Evolutionary conservation across 164 flowering plant genomes (phyloP).

Genomic region (Echeveria elegans): DNA sequence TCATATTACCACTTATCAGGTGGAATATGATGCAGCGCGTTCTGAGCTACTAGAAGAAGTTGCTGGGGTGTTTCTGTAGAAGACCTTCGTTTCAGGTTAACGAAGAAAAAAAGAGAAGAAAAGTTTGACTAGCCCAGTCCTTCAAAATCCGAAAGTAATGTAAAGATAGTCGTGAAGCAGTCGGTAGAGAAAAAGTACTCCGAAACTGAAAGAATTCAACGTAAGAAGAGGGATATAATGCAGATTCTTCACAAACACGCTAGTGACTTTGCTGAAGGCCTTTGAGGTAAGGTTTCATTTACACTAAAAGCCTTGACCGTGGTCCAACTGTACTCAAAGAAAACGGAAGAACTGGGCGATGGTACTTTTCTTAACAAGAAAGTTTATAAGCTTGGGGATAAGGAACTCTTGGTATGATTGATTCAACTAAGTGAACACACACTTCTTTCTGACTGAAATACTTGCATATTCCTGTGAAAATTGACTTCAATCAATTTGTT

Average conservation of each 20-base stretch:
- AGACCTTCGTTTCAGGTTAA: constrained; percentile 49
- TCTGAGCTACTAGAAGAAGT: constrained; percentile 67
- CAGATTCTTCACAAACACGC: constrained; percentile 50
- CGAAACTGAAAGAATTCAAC: constrained; percentile 56
- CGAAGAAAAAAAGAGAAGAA: constrained; percentile 27
- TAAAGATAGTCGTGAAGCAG: constrained; percentile 53
- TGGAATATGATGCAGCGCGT: constrained; percentile 94
- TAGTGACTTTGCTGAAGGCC: constrained; percentile 23
- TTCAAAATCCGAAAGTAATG: constrained; percentile 27
- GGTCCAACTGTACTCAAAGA: constrained; percentile 49
- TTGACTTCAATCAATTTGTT: too few species aligned
- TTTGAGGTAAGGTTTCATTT: constrained; percentile 14
- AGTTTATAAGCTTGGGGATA: constrained; percentile 46
- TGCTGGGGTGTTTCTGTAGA: constrained; percentile 60
- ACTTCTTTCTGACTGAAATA: neutral
- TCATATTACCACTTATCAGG: constrained; percentile 20
- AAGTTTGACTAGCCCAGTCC: constrained; percentile 25
- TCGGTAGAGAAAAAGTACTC: constrained; percentile 26
- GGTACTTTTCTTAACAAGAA: constrained; percentile 40
- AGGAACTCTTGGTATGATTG: constrained; percentile 64
- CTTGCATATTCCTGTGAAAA: too few species aligned
- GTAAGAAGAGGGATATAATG: constrained; percentile 68
- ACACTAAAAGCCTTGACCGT: constrained; percentile 38
- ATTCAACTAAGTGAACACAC: neutral
- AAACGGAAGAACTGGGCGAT: constrained; percentile 49